Conservation (phyloP, 495 filamentous ascomycete genomes). For the Trichoderma erinaceum region DNA sequence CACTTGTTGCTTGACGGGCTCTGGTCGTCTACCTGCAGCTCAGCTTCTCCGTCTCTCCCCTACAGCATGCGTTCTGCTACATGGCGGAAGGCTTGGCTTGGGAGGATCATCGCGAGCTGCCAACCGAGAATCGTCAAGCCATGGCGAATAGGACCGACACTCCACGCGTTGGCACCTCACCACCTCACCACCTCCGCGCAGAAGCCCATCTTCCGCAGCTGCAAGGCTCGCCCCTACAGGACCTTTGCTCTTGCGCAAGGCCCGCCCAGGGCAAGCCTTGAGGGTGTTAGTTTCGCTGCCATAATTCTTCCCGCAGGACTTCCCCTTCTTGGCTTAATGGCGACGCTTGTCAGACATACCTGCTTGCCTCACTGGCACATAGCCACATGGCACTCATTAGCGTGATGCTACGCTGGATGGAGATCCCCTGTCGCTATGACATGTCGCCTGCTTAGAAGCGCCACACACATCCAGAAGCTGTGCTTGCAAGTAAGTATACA, state of each 20-base stretch:
- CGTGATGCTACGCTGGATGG: conserved; percentile 1
- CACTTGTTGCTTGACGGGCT: background rate
- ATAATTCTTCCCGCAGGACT: conserved; percentile 4
- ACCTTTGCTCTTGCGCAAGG: conserved; percentile 3
- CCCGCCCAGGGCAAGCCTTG: background rate
- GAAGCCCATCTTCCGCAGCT: background rate
- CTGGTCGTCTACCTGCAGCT: background rate
- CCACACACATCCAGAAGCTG: background rate
- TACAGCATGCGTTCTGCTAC: background rate
- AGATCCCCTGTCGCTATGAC: conserved; percentile 8
- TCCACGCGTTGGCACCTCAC: conserved; percentile 8
- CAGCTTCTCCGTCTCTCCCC: background rate
- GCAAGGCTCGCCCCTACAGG: conserved; percentile 1
- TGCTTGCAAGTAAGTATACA: background rate
- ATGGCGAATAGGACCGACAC: conserved; percentile 5
- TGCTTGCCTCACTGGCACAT: conserved; percentile 10
- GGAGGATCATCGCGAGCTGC: background rate
- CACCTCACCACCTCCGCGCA: background rate
- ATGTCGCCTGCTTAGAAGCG: background rate
- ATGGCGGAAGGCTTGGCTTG: background rate
- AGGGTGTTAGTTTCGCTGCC: background rate
- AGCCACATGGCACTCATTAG: conserved; percentile 7
- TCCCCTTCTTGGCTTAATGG: conserved; percentile 4
- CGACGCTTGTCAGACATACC: conserved; percentile 8
- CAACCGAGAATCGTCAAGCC: background rate